phyloP scores from a whole-genome alignment of 176 grass and related monocot species.

The bread wheat (Triticum aestivum) region DNA sequence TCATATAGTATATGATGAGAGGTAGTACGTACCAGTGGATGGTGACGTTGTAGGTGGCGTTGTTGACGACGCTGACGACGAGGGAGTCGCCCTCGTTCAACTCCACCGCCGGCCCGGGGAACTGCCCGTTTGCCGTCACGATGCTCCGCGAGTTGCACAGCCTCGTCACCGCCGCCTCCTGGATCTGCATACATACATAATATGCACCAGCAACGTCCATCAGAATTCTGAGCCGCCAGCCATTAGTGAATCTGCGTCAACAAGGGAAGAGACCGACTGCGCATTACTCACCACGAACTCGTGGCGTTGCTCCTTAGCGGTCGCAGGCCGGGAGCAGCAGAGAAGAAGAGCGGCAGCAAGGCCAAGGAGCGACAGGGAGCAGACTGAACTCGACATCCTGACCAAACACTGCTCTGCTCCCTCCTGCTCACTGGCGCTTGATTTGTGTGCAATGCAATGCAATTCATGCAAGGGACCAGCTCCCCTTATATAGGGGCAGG shows the following conservation, averaged over 20 bases:
- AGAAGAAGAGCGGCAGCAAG: conserved; percentile 25
- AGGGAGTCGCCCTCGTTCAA: conserved; percentile 66
- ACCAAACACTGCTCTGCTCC: background rate
- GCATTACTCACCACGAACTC: conserved; percentile 65
- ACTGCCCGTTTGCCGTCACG: conserved; percentile 79
- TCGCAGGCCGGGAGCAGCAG: background rate
- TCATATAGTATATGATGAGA: too few relatives aligned
- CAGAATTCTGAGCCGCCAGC: background rate
- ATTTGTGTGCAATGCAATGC: background rate
- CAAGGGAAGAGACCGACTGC: background rate
- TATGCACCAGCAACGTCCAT: background rate
- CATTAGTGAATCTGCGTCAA: background rate
- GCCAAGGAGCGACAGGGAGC: background rate
- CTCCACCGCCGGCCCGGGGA: conserved; percentile 79
- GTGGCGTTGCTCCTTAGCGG: conserved; percentile 60
- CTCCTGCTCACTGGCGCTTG: background rate
- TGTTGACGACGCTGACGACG: conserved; percentile 51
- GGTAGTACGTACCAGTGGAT: conserved; percentile 12
- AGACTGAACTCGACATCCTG: conserved; percentile 16
- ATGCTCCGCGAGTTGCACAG: conserved; percentile 57
- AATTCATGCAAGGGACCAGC: conserved; percentile 9
- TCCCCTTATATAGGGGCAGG: conserved; percentile 3
- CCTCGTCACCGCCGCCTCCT: conserved; percentile 74
- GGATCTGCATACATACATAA: conserved; percentile 34
- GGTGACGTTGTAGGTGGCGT: conserved; percentile 56